phyloP scores from a whole-genome alignment of 176 grass and related monocot species.

The Paspalum notatum region DNA sequence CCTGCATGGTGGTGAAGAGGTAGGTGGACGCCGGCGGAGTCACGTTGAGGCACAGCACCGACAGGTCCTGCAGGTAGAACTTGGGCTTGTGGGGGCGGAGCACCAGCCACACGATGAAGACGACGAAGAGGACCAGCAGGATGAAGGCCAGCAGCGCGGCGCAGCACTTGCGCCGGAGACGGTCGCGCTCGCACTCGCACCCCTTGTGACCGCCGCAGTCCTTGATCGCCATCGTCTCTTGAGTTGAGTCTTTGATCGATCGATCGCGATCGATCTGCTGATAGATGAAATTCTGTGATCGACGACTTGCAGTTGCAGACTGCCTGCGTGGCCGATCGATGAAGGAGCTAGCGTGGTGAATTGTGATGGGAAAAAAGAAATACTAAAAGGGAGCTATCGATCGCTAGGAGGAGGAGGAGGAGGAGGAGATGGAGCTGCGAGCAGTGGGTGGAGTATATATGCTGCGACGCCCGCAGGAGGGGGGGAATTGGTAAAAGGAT shows the following conservation, averaged over 20 bases:
- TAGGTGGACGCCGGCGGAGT: conserved; percentile 59
- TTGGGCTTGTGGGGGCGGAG: conserved; percentile 63
- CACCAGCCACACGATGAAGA: conserved; percentile 56
- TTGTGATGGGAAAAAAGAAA: too few relatives aligned
- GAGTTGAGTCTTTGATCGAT: conserved; percentile 61
- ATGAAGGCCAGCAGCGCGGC: background rate
- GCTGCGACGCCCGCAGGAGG: background rate
- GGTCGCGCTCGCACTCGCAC: conserved; percentile 33
- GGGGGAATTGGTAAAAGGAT: too few relatives aligned
- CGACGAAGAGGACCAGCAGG: conserved; percentile 29
- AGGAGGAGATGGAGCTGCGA: background rate
- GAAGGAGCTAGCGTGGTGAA: too few relatives aligned
- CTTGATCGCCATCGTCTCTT: conserved; percentile 59
- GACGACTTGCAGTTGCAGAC: background rate
- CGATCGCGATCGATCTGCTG: too few relatives aligned
- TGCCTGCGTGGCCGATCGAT: background rate
- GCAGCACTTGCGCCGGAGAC: background rate
- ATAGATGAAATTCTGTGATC: too few relatives aligned
- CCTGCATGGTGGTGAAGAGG: conserved; percentile 75
- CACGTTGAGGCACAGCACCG: conserved; percentile 72
- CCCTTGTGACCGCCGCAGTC: conserved; percentile 58
- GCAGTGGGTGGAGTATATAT: background rate
- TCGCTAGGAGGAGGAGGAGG: too few relatives aligned
- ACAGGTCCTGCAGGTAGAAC: conserved; percentile 81
- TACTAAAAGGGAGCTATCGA: too few relatives aligned